Evolutionary conservation across 306 rosid genomes (phyloP).

Genomic region (Datisca glomerata): DNA sequence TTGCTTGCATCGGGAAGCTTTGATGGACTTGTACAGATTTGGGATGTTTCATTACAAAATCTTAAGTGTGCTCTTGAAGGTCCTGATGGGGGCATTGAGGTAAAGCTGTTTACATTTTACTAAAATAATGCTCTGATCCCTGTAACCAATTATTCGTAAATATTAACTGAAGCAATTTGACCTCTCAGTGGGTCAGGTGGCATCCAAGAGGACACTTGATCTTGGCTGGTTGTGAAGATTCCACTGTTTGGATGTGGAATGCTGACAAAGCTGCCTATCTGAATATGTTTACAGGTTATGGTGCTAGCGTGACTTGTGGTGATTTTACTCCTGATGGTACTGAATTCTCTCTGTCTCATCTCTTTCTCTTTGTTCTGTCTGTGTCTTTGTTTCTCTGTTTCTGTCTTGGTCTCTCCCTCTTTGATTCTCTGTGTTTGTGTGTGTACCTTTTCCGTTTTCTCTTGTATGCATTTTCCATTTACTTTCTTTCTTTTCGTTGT

Average conservation of each 20-base stretch:
- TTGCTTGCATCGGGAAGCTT: conserved; percentile 74
- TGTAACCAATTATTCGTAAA: too few species aligned
- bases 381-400: not conserved
- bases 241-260: conserved; percentile 88
- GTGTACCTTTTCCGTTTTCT: too few species aligned
- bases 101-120: conserved; percentile 16
- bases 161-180: conserved; percentile 13
- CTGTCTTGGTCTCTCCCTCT: not conserved
- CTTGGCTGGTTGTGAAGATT: conserved; percentile 85
- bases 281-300: conserved; percentile 65
- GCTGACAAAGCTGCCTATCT: conserved; percentile 42
- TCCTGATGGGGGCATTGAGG: conserved; percentile 73
- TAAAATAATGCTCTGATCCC: not conserved
- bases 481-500: not conserved
- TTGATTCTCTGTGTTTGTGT: too few species aligned
- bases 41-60: conserved; percentile 54
- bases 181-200: conserved; percentile 86
- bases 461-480: not conserved
- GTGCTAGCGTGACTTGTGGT: conserved; percentile 71
- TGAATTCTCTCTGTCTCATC: too few species aligned
- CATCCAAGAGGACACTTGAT: conserved; percentile 79
- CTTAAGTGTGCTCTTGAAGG: conserved; percentile 54
- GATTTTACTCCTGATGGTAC: conserved; percentile 97
- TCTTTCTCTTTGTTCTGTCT: conserved; percentile 14
- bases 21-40: conserved; percentile 58